Evolutionary conservation across 768 basidiomycete species (phyloP), one percentile per base, ranked within the genome.

Genomic region (Suillus fuscotomentosus): DNA sequence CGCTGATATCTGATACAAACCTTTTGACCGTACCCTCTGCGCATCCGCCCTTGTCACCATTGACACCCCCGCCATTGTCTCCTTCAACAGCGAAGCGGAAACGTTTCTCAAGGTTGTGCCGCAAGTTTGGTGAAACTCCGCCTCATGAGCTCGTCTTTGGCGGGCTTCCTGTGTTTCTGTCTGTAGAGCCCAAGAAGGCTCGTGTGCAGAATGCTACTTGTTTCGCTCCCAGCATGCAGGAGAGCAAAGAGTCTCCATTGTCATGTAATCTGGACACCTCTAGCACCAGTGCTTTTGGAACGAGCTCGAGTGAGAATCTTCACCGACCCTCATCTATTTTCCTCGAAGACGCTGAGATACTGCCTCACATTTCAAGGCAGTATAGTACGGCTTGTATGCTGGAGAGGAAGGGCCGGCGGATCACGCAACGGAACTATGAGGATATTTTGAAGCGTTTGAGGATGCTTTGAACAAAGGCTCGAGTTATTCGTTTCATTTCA

Each of bases 341-440:
- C 34, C 11, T n/a, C 11, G 20, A 54, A 14, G 22, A 36, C 4
- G 17, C 17, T 5, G 38, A 31, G 10, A 20, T 5, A 36, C 20
- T n/a, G 20, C 22, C n/a, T 2, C 9, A 61, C 42, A 34, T 63
- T 5, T 63, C 68, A 17, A 71, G 63, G 36, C 69, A 70, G 20
- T 67, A 68, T 53, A 76, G 75, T n/a, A 70, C 70, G 48, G 75
- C 76, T 51, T 83, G 83, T 82, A 48, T 78, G 9, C 71, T 73
- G 36, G 82, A 83, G 68, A 76, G 76, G 66, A 76, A 73, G 22
- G 78, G 79, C 10, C 68, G 64, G 55, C 72, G 81, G 11, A 76
- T 73, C 71, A 77, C 75, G 53, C 79, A 80, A 64, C 56, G 74
- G 5, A 71, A 80, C 65, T 80, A 77, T 59, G 53, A 72, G 3